These are phyloP conservation scores for Passalora sequoiae DNA, from an alignment of 2,329 filamentous ascomycete species.

Conservation along the genomic window DNA sequence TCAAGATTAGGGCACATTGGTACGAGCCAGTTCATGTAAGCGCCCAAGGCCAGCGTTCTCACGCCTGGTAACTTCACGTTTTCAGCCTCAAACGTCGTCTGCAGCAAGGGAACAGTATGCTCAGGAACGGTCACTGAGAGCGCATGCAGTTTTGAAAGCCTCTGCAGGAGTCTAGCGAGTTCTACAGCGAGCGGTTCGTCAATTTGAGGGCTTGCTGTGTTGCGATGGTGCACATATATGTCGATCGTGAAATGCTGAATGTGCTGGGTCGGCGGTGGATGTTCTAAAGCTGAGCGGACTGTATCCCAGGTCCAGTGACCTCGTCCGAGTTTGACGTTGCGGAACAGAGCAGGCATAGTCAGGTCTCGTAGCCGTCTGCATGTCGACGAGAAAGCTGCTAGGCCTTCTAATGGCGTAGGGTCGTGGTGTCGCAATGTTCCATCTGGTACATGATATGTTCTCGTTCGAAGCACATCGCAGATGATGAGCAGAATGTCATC, in stretches of 20 bases:
- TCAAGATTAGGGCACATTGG: not conserved
- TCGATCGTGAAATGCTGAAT: constrained; percentile 3
- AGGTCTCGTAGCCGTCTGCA: constrained; percentile 3
- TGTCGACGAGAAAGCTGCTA: not conserved
- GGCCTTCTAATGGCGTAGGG: not conserved
- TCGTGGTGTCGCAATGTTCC: not conserved
- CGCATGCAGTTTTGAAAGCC: not conserved
- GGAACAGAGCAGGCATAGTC: not conserved
- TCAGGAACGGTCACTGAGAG: not conserved
- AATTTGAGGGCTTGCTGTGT: not conserved
- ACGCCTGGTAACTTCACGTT: not conserved
- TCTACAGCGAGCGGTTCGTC: not conserved
- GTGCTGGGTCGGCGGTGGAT: not conserved
- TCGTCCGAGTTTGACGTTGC: not conserved
- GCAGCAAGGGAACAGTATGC: not conserved
- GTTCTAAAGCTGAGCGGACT: not conserved
- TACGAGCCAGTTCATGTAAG: not conserved
- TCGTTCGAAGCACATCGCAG: not conserved
- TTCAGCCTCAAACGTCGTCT: not conserved
- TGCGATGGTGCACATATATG: not conserved
- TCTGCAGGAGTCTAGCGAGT: not conserved
- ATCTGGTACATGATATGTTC: not conserved
- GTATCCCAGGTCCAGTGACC: not conserved
- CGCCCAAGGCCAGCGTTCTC: not conserved
- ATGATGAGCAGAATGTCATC: constrained; percentile 2